phyloP scores from a whole-genome alignment of 345 rosid genomes.

The Rhodamnia rubescens region DNA sequence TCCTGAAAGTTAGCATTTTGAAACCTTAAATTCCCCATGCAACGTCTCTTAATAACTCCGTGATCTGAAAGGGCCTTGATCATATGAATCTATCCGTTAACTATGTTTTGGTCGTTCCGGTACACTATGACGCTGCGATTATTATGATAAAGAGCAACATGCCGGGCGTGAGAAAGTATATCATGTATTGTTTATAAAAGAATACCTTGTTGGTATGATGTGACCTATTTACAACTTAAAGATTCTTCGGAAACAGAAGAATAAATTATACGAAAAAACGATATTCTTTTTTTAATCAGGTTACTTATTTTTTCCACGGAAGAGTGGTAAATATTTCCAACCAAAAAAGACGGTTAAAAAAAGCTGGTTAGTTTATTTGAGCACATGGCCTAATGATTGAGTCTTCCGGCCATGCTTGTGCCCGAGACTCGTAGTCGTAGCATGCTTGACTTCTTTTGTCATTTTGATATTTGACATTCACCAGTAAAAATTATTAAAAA shows the following conservation, averaged over 20 bases:
- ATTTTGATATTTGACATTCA: not conserved
- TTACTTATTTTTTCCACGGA: too few species aligned
- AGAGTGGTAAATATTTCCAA: too few species aligned
- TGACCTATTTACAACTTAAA: not conserved
- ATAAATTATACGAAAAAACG: too few species aligned
- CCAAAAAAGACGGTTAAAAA: too few species aligned
- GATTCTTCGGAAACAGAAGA: not conserved
- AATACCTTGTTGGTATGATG: accelerated
- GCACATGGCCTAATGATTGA: not conserved
- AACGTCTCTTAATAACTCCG: not conserved
- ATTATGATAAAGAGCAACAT: not conserved
- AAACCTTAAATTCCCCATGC: not conserved
- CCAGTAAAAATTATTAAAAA: not conserved
- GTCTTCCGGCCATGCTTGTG: not conserved
- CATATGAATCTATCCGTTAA: not conserved
- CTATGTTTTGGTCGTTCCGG: not conserved
- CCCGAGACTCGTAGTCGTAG: not conserved
- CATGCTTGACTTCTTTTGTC: not conserved
- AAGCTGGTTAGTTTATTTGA: not conserved
- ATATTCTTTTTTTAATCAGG: too few species aligned
- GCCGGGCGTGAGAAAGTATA: not conserved
- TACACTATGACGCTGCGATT: not conserved
- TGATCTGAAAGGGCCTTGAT: not conserved
- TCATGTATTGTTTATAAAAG: not conserved
- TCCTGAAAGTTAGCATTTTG: not conserved